These are phyloP conservation scores for Phaeosphaeriaceae sp. DNA, from an alignment of 2,329 filamentous ascomycete genomes.

Conservation along the genomic window DNA sequence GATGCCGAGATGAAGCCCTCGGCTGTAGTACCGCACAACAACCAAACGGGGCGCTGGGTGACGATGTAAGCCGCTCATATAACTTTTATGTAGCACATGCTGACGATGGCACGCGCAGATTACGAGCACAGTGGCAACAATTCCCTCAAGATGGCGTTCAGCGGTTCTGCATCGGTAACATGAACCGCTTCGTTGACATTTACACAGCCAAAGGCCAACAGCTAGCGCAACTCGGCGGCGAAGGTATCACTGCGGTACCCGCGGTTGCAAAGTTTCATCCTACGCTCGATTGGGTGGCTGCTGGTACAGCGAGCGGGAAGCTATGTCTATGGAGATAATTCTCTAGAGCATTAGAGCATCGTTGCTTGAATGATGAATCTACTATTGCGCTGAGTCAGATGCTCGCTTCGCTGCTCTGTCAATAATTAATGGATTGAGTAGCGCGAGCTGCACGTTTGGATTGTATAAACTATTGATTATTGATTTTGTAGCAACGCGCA, in stretches of 20 bases:
- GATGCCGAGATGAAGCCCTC: constrained; percentile 72
- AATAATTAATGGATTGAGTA: background rate
- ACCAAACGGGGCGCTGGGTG: constrained; percentile 94
- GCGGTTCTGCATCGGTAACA: constrained; percentile 92
- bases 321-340: constrained; percentile 83
- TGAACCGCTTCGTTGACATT: constrained; percentile 96
- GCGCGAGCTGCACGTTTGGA: background rate
- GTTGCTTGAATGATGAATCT: background rate
- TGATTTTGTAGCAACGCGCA: background rate
- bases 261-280: constrained; percentile 92
- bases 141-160: constrained; percentile 79
- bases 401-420: constrained; percentile 13
- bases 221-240: constrained; percentile 84
- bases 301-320: constrained; percentile 90
- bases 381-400: background rate
- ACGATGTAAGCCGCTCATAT: constrained; percentile 66
- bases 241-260: constrained; percentile 92
- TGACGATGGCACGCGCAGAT: constrained; percentile 47
- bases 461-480: constrained; percentile 1
- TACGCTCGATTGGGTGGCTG: constrained; percentile 87
- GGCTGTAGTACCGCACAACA: constrained; percentile 81
- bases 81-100: constrained; percentile 9
- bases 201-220: constrained; percentile 84
- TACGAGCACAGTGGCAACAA: constrained; percentile 89
- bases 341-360: background rate